These are phyloP conservation scores for Neurospora discreta DNA, from an alignment of 495 filamentous ascomycete genomes.

Conservation along the genomic window DNA sequence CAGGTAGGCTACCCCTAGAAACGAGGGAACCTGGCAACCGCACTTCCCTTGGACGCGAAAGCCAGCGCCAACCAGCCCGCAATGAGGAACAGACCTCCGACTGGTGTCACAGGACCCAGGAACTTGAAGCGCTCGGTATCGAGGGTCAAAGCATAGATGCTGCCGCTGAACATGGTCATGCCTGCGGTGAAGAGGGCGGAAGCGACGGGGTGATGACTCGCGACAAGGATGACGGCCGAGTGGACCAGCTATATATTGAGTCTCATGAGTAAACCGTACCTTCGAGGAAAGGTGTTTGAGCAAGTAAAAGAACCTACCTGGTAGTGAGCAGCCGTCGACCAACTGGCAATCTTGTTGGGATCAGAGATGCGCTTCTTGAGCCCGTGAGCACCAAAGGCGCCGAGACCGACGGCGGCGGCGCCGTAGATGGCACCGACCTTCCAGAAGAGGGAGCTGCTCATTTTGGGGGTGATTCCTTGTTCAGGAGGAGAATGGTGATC, in stretches of 20 bases:
- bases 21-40: background rate
- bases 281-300: background rate
- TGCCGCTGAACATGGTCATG: slow-evolving; percentile 50
- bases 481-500: background rate
- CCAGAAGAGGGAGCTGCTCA: slow-evolving; percentile 35
- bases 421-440: slow-evolving; percentile 48
- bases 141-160: slow-evolving; percentile 47
- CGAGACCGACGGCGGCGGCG: slow-evolving; percentile 45
- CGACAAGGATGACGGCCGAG: slow-evolving; percentile 43
- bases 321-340: slow-evolving; percentile 49
- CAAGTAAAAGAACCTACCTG: slow-evolving; percentile 28
- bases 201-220: slow-evolving; percentile 27
- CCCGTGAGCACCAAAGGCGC: slow-evolving; percentile 55
- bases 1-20: background rate
- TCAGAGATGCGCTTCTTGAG: slow-evolving; percentile 46
- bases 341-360: slow-evolving; percentile 41
- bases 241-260: slow-evolving; percentile 38
- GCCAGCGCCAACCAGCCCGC: slow-evolving; percentile 38
- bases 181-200: slow-evolving; percentile 31
- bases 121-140: slow-evolving; percentile 44
- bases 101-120: slow-evolving; percentile 47
- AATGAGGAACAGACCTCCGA: slow-evolving; percentile 49
- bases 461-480: background rate
- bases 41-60: slow-evolving; percentile 3
- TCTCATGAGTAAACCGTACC: background rate